phyloP scores from a whole-genome alignment of 495 filamentous ascomycete genomes.

The Penicillium atrosanguineum region DNA sequence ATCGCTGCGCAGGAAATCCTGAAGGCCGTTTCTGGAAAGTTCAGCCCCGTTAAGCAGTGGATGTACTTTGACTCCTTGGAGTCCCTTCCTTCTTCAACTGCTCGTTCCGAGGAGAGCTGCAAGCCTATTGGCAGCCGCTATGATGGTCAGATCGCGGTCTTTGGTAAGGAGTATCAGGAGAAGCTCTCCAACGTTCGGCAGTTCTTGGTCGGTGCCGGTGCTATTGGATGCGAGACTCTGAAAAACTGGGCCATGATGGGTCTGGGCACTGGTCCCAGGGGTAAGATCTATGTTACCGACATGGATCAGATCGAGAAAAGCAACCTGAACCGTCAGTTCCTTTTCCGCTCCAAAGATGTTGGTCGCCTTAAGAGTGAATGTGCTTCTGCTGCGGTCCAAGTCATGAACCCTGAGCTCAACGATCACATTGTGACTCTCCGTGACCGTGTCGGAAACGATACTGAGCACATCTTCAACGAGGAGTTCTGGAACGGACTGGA shows the following conservation, averaged over 20 bases:
- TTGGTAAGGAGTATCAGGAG: constrained; percentile 89
- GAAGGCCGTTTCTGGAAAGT: constrained; percentile 97
- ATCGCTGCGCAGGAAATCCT: constrained; percentile 94
- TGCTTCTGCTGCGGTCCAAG: constrained; percentile 80
- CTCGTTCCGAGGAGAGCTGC: constrained; percentile 83
- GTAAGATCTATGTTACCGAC: constrained; percentile 88
- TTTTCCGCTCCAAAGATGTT: constrained; percentile 93
- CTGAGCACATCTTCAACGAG: constrained; percentile 93
- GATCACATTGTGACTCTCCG: constrained; percentile 81
- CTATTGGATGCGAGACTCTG: constrained; percentile 98
- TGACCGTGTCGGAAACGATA: constrained; percentile 89
- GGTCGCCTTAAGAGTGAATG: constrained; percentile 97
- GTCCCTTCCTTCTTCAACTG: constrained; percentile 71
- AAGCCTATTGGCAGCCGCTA: constrained; percentile 80
- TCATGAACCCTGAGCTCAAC: constrained; percentile 90
- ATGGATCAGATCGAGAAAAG: constrained; percentile 99
- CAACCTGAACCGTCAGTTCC: constrained; percentile 96
- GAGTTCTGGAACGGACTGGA: constrained; percentile 90
- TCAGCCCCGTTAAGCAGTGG: constrained; percentile 87
- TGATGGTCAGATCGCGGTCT: constrained; percentile 96
- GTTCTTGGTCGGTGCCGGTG: constrained; percentile 95
- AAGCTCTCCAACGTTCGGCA: constrained; percentile 84
- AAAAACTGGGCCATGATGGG: constrained; percentile 99
- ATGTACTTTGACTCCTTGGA: constrained; percentile 98
- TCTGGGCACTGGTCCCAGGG: constrained; percentile 81